Evolutionary conservation across 306 rosid genomes (phyloP).

Genomic region (Prunus mongolica): DNA sequence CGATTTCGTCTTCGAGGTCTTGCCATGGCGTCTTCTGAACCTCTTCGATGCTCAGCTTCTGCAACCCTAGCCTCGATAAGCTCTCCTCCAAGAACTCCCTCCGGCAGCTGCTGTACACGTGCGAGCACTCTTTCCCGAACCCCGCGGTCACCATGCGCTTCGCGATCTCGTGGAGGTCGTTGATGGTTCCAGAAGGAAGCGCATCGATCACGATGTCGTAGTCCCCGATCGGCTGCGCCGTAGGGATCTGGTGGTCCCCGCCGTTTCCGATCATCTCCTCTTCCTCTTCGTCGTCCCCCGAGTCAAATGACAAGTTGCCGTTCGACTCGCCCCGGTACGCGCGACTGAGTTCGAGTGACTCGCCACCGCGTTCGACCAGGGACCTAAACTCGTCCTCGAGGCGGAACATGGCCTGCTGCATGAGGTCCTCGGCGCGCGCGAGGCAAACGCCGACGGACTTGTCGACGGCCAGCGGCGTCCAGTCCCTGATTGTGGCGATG

Average conservation of each 20-base stretch:
- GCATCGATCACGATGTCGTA: constrained; percentile 80
- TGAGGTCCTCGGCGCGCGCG: constrained; percentile 69
- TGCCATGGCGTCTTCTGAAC: constrained; percentile 86
- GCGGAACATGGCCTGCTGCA: constrained; percentile 90
- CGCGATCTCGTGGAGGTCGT: constrained; percentile 88
- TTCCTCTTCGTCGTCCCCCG: constrained; percentile 49
- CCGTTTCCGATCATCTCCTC: constrained; percentile 29
- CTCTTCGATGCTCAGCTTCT: constrained; percentile 82
- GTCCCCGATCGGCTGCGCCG: constrained; percentile 66
- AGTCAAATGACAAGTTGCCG: constrained; percentile 52
- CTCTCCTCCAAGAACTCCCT: constrained; percentile 89
- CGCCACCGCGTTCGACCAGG: constrained; percentile 86
- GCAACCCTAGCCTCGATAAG: constrained; percentile 75
- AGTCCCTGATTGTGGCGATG: constrained; percentile 53
- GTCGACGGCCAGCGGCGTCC: constrained; percentile 65
- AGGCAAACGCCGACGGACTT: constrained; percentile 55
- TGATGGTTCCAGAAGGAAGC: constrained; percentile 70
- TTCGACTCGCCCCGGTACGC: constrained; percentile 42
- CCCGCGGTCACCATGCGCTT: constrained; percentile 90
- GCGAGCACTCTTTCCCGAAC: constrained; percentile 86
- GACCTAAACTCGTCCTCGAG: constrained; percentile 84
- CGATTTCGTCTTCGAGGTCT: constrained; percentile 84
- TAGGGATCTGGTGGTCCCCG: constrained; percentile 53
- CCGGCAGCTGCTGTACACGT: constrained; percentile 77
- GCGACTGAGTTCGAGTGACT: constrained; percentile 61